Evolutionary conservation across 2,329 filamentous ascomycete genomes (phyloP).

Genomic region (Xylariales sp.): DNA sequence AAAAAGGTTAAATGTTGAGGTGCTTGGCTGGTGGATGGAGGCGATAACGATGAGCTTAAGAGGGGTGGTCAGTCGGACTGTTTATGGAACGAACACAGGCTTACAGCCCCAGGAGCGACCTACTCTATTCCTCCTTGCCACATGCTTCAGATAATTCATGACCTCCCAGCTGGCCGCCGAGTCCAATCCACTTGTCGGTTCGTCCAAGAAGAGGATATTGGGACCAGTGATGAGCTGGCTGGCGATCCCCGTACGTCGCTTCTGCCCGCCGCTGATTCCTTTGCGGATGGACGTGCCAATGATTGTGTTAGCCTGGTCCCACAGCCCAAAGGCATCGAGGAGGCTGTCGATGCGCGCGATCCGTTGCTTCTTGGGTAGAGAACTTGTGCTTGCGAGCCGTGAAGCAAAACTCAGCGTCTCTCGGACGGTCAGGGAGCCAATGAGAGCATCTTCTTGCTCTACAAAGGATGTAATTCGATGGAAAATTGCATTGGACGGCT

Average conservation of each 20-base stretch:
- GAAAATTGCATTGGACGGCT: slow-evolving; percentile 50
- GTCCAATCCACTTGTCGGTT: slow-evolving; percentile 80
- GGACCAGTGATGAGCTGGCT: slow-evolving; percentile 78
- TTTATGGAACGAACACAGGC: too few relatives aligned
- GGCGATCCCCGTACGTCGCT: slow-evolving; percentile 73
- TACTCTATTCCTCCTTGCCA: slow-evolving; percentile 63
- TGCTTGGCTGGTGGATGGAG: slow-evolving; percentile 82
- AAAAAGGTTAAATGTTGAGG: slow-evolving; percentile 73
- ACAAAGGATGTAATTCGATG: slow-evolving; percentile 70
- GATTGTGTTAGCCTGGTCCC: slow-evolving; percentile 62
- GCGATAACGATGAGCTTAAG: slow-evolving; percentile 74
- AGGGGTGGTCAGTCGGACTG: too few relatives aligned
- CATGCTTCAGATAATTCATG: slow-evolving; percentile 63
- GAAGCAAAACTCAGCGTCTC: slow-evolving; percentile 80
- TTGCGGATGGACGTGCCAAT: slow-evolving; percentile 81
- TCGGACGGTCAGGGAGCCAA: slow-evolving; percentile 73
- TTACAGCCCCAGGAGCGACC: too few relatives aligned
- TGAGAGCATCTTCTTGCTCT: slow-evolving; percentile 82
- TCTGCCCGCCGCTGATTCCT: slow-evolving; percentile 82
- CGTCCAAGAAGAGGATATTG: slow-evolving; percentile 77
- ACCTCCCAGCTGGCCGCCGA: slow-evolving; percentile 74
- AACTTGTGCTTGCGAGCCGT: slow-evolving; percentile 44
- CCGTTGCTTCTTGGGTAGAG: slow-evolving; percentile 48
- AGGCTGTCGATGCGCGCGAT: slow-evolving; percentile 60
- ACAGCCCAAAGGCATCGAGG: slow-evolving; percentile 68